These are phyloP conservation scores for Talaromyces sp. DNA, from an alignment of 2,329 filamentous ascomycete species.

Conservation along the genomic window DNA sequence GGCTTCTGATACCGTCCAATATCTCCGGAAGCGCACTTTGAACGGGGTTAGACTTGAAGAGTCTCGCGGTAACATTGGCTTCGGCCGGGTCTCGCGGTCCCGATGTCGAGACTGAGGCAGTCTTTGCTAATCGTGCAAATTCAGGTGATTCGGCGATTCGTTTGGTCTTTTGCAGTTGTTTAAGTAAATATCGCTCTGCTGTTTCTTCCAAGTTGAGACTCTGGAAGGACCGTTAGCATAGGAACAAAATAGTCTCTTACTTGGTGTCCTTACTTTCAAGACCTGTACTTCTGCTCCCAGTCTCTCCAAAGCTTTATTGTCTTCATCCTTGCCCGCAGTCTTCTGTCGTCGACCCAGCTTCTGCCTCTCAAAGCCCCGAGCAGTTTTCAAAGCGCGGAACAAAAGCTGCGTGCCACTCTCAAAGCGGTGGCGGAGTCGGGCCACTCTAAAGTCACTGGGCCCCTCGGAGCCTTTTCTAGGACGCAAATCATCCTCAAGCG, in stretches of 20 bases:
- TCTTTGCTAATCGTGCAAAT: conserved; percentile 37
- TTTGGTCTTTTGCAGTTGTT: conserved; percentile 53
- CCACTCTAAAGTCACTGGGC: conserved; percentile 26
- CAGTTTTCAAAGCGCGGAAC: conserved; percentile 49
- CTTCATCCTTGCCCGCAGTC: conserved; percentile 41
- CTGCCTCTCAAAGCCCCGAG: conserved; percentile 57
- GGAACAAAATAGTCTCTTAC: no score
- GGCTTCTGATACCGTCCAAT: conserved; percentile 33
- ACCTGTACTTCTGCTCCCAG: conserved; percentile 51
- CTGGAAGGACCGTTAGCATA: conserved; percentile 24
- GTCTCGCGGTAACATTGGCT: conserved; percentile 53
- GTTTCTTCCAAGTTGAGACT: conserved; percentile 45
- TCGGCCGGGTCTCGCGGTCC: conserved; percentile 40
- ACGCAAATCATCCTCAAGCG: conserved; percentile 19
- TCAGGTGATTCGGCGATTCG: conserved; percentile 47
- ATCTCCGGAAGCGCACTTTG: conserved; percentile 48
- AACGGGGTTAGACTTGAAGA: conserved; percentile 56
- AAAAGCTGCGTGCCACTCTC: conserved; percentile 46
- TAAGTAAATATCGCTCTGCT: conserved; percentile 51
- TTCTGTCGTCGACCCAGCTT: conserved; percentile 57
- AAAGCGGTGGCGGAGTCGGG: conserved; percentile 42
- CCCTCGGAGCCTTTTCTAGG: conserved; percentile 14
- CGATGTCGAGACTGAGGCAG: conserved; percentile 28
- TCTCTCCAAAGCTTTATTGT: conserved; percentile 35
- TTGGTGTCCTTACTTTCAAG: conserved; percentile 51